Percentiles rank a stretch among this genome's conserved stretches.
Evolutionary conservation across 305 asterid genomes (phyloP).

Genomic region (Withania somnifera): DNA sequence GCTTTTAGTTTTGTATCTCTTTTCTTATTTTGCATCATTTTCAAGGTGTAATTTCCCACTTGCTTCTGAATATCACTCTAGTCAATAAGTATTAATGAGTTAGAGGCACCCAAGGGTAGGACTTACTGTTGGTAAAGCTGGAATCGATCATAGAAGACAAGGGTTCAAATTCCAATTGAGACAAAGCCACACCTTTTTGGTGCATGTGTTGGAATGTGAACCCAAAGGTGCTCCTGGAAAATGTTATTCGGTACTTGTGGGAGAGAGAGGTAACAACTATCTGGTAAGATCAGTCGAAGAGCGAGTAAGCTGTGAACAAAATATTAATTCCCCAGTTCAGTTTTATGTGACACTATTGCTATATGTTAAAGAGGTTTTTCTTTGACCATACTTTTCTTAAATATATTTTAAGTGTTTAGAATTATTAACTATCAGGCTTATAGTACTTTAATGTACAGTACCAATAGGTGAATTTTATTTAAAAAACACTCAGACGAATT

Average conservation of each 20-base stretch:
- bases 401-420: background rate
- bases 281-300: background rate
- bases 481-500: background rate
- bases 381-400: background rate
- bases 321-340: background rate
- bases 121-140: background rate
- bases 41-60: background rate
- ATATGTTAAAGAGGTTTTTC: background rate
- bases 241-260: background rate
- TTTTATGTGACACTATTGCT: background rate
- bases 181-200: background rate
- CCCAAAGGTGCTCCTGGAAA: background rate
- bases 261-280: background rate
- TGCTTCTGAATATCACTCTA: background rate
- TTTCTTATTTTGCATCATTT: background rate
- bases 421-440: background rate
- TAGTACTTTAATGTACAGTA: background rate
- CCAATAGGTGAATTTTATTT: background rate
- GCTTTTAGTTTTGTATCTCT: background rate
- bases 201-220: background rate
- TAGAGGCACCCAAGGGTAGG: background rate
- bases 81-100: background rate
- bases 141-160: background rate
- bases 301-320: background rate
- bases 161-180: background rate